Evolutionary conservation across 768 basidiomycete species (phyloP).

Genomic region (Russula compacta): DNA sequence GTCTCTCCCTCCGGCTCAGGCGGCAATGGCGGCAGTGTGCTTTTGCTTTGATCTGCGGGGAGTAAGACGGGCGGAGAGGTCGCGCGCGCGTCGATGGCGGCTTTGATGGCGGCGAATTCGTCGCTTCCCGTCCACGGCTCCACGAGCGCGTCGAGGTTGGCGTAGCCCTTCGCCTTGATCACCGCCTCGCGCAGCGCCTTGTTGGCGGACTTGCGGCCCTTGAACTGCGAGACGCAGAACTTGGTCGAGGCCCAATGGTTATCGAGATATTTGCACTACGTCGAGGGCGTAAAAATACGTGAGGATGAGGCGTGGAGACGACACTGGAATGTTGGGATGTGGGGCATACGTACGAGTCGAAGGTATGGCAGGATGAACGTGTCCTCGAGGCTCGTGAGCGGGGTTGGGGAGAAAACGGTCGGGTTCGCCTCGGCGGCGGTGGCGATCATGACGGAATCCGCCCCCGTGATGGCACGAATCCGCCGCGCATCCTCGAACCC

Average conservation of each 20-base stretch:
- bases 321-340: conserved; percentile 22
- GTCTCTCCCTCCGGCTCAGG: neutral
- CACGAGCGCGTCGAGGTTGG: conserved; percentile 17
- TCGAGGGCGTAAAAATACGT: neutral
- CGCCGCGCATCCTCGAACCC: conserved; percentile 71
- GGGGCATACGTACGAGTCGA: conserved; percentile 50
- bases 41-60: neutral
- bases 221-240: conserved; percentile 80
- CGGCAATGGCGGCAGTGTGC: neutral
- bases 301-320: neutral
- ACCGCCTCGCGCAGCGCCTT: conserved; percentile 46
- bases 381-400: conserved; percentile 58
- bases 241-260: conserved; percentile 83
- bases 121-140: conserved; percentile 21
- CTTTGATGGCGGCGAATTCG: conserved; percentile 17
- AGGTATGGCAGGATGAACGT: conserved; percentile 66
- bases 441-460: conserved; percentile 93
- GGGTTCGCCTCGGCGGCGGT: conserved; percentile 92
- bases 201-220: conserved; percentile 54
- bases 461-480: conserved; percentile 73
- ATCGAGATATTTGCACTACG: conserved; percentile 61
- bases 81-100: conserved; percentile 12
- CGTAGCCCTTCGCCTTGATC: conserved; percentile 50
- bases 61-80: conserved; percentile 3
- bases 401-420: conserved; percentile 67